Evolutionary conservation across 106 monocot genomes (phyloP).

Genomic region (Dioscorea zingiberensis): DNA sequence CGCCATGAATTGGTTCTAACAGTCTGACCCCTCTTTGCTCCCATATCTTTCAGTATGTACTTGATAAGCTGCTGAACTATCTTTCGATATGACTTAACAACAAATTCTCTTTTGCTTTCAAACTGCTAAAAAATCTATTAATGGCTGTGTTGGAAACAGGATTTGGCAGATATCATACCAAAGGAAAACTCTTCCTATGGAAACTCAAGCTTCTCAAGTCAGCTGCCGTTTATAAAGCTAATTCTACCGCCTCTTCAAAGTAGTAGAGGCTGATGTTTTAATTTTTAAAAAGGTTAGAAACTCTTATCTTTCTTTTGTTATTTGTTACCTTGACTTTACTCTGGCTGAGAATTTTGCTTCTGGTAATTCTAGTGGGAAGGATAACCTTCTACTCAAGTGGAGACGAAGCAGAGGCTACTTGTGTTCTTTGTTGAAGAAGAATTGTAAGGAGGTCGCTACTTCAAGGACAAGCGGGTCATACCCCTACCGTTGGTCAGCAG

Average conservation of each 20-base stretch:
- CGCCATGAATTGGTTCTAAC: constrained; percentile 13
- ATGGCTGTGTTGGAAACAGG: constrained; percentile 22
- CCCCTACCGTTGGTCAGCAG: constrained; percentile 68
- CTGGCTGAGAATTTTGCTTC: not conserved
- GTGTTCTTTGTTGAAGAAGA: constrained; percentile 48
- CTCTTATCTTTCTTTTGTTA: not conserved
- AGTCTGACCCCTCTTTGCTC: not conserved
- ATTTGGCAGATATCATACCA: constrained; percentile 75
- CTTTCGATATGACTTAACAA: not conserved
- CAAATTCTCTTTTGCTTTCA: not conserved
- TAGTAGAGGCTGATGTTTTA: constrained; percentile 77
- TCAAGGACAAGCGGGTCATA: constrained; percentile 89
- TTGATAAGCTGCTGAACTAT: not conserved
- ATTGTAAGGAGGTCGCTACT: constrained; percentile 72
- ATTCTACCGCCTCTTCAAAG: constrained; percentile 93
- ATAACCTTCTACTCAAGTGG: constrained; percentile 85
- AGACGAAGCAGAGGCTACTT: constrained; percentile 79
- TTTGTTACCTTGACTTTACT: not conserved
- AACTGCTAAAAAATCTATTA: not conserved
- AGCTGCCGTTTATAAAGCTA: constrained; percentile 64
- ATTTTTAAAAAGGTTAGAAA: constrained; percentile 62
- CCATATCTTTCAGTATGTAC: constrained; percentile 5
- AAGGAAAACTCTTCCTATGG: constrained; percentile 75
- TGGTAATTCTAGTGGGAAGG: constrained; percentile 71
- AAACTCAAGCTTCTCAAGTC: constrained; percentile 77